Evolutionary conservation across 148 eudicot species (phyloP), one percentile per base, ranked within the genome.

Genomic region (Vaccinium vitisidaea): DNA sequence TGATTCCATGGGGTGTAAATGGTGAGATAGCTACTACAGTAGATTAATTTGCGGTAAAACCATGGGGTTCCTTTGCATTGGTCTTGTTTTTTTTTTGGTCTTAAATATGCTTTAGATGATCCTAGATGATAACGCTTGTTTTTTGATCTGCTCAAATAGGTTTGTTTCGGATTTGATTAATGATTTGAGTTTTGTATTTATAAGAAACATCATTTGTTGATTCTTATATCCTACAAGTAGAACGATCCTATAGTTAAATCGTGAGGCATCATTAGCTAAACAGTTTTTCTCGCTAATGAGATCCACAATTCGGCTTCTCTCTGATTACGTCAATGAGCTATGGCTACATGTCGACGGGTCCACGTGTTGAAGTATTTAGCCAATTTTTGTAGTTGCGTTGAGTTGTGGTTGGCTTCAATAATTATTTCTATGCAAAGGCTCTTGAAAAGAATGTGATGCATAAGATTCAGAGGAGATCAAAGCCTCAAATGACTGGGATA

Each of bases 1-100:
- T 92, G 84, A 92, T 92, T 83, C 93, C 92, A n/a, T 89, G 92
- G 93, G 88, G 89, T 65, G 85, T 71, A 80, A 88, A 92, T 69
- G 94, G 92, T 92, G 74, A 87, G 75, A 70, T 1, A 32, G 74
- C 56, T 87, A 32, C 30, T 55, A 4, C 5, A 32, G 36, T 74
- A 74, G 63, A 82, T 69, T 69, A 25, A 2, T 15, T 81, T 63
- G 55, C 25, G 46, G 30, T 1, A 43, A 11, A 18, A 14, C 46
- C 11, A 46, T 32, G 49, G 61, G 49, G 19, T 79, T 80, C 67
- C 83, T 80, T 56, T 27, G 53, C 82, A 18, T 56, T 36, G 16
- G 46, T 36, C 81, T 79, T 54, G 48, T 18, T 6, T 27, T 6
- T 27, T 55, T 79, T 79, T 79, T 1, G 39, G n/a, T 19, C 23